Base-by-base conservation (phyloP, 148 eudicot genomes). In the Simmondsia chinensis region DNA sequence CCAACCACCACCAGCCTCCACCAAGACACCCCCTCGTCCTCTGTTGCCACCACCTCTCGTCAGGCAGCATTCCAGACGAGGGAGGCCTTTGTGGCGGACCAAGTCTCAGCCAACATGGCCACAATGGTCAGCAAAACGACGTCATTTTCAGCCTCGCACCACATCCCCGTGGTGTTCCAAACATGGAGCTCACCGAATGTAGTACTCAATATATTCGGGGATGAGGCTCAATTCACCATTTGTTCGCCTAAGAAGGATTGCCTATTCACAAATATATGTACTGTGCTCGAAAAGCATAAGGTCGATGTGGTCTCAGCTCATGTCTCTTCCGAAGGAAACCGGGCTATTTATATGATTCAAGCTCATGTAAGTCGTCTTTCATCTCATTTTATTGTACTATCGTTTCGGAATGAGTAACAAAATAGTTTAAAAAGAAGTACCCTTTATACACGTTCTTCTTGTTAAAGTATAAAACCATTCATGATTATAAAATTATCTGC, bases 161-260 rank as follows among this genome's bases (percentile, higher is more conserved):
- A 39, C 39, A 63, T 73, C n/a, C 59, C 79, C 1, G 52, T 56
- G 26, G 14, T 19, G 4, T 76, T 79, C 43, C 65, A 59, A 17
- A 69, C 95, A 3, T 89, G 77, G 74, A 70, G 60, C 14, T 76
- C 95, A 12, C 39, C 69, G 0, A 85, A 85, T 74, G 69, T 89
- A 8, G 63, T 74, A 19, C 59, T 89, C 12, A 89, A 65, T 39
- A 49, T 74, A 2, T 73, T 61, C 43, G 95, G 93, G 2, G 59
- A 63, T 2, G 71, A 74, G 27, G 95, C 83, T 0, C 95, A 78
- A 1, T 61, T 79, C 14, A 52, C 47, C 2, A 35, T 89, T 5
- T 81, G 78, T 45, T 43, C 75, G 1, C 37, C 56, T 0, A 76
- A 57, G 36, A 89, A 70, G 50, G 45, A 52, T 1, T 72, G 82